Base-by-base conservation (phyloP, 176 grass and related monocot species). In the Eleusine coracana region DNA sequence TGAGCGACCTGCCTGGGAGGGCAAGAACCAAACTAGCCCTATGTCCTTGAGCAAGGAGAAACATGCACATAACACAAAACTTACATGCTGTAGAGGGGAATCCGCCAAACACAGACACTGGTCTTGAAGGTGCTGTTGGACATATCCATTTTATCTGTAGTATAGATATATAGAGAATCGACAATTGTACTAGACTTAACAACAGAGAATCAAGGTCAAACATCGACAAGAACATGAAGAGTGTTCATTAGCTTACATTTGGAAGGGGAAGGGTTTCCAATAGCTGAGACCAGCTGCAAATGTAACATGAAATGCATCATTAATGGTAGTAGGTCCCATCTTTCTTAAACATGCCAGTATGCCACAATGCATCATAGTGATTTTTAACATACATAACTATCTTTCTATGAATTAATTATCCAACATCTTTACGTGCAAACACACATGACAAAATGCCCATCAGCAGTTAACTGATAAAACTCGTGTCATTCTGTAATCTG, bases 101-200 rank as follows among this genome's bases (percentile, higher is more conserved):
- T 34, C 96, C 96, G 9, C 96, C 96, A 80, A 95, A 98, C 59
- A 95, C 80, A 62, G 90, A 72, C 59, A 98, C 90, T 0, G 96
- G 92, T 51, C 96, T 84, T 15, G 90, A 83, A 82, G 96, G 96
- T 0, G 96, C 90, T 62, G 96, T 98, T 69, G 96, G 96, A 73
- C 92, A 98, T 75, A 98, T 98, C 96, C 96, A 98, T 92, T 98
- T 98, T 88, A 98, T 93, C 92, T 98, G 90, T 65, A 87, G 66
- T 15, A 66, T 41, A 73, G 58, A n/a, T 82, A 68, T 69, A 66
- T 63, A 7, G 31, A 23, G 28, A 29, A 59, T 39, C n/a, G 20
- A 54, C 36, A 29, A 21, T 3, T 11, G 0, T 48, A 62, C 12
- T 52, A 52, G 3, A 78, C 29, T 77, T 48, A 49, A 54, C 0